phyloP scores from a whole-genome alignment of 2,329 filamentous ascomycete species.

The Pseudogymnoascus sp. region DNA sequence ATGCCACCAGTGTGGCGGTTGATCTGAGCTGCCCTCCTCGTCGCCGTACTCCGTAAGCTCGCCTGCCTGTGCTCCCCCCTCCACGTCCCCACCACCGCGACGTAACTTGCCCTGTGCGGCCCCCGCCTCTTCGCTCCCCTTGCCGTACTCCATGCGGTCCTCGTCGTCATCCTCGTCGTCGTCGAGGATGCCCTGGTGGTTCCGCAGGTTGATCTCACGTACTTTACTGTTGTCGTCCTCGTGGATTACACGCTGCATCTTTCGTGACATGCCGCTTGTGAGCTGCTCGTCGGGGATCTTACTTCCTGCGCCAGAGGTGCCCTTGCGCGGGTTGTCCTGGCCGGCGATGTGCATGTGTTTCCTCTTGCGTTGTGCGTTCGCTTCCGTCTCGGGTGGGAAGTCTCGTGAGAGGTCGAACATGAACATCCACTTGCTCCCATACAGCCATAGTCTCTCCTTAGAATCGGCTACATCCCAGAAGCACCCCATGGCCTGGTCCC shows the following conservation, averaged over 20 bases:
- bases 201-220: slow-evolving; percentile 1
- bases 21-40: slow-evolving; percentile 12
- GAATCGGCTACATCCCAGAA: slow-evolving; percentile 63
- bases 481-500: slow-evolving; percentile 73
- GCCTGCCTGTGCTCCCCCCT: slow-evolving; percentile 13
- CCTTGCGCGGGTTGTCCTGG: slow-evolving; percentile 18
- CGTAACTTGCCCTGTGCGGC: slow-evolving; percentile 13
- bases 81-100: slow-evolving; percentile 10
- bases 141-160: slow-evolving; percentile 26
- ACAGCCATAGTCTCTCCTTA: slow-evolving; percentile 71
- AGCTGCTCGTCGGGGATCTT: slow-evolving; percentile 32
- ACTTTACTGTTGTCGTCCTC: slow-evolving; percentile 32
- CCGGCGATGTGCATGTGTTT: slow-evolving; percentile 17
- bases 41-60: slow-evolving; percentile 27
- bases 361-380: slow-evolving; percentile 26
- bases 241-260: slow-evolving; percentile 29
- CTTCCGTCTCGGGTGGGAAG: slow-evolving; percentile 35
- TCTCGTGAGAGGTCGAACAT: slow-evolving; percentile 83
- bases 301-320: slow-evolving; percentile 48
- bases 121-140: slow-evolving; percentile 21
- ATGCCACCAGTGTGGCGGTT: slow-evolving; percentile 46
- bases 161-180: slow-evolving; percentile 30
- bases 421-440: slow-evolving; percentile 76
- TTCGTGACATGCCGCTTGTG: slow-evolving; percentile 31
- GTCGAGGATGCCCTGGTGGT: slow-evolving; percentile 25